Evolutionary conservation across 1,139 yeast genomes (phyloP), one percentile per base, ranked within the genome.

Genomic region (Blastobotrys persicus): DNA sequence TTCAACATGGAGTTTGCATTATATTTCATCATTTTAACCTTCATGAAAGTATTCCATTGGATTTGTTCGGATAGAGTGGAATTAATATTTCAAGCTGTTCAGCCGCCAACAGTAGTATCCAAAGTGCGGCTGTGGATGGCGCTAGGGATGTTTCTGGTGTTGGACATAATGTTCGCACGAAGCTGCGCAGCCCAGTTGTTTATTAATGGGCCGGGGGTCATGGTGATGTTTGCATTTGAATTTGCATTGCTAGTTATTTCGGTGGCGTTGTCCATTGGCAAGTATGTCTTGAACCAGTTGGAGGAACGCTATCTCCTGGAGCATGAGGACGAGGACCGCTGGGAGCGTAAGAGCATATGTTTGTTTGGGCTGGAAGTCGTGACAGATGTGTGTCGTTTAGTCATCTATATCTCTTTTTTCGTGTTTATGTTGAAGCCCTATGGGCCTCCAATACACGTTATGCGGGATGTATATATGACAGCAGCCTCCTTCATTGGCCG

Each of bases 21-120:
- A 26, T 61, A 63, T 47, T 70, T 80, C 46, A 55, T 63, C 6
- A 46, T 59, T 7, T 67, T 83, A 16, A 63, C 85, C 49, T 78
- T 80, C 51, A 68, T 80, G 61, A 83, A 84, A 60, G 79, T 85
- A 2, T 82, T 85, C 68, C 95, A 88, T 61, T 82, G 94, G 78
- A 76, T 91, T 2, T 67, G 85, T 43, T 69, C 69, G n/a, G 70
- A 63, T 34, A 59, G 74, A 46, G 62, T 68, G 56, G 65, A 66
- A 58, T 47, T 58, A 63, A 70, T 67, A 35, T 62, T 64, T 50
- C 66, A 64, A 45, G 65, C 60, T n/a, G 59, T 65, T 34, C 61
- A 64, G 2, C 59, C 58, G 6, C 61, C 64, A 3, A 54, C 69
- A 11, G 39, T 74, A 5, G 45, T 68, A 12, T 63, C 73, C 32